Conservation (phyloP, 1,284 basidiomycete species). For the Trametes versicolor region DNA sequence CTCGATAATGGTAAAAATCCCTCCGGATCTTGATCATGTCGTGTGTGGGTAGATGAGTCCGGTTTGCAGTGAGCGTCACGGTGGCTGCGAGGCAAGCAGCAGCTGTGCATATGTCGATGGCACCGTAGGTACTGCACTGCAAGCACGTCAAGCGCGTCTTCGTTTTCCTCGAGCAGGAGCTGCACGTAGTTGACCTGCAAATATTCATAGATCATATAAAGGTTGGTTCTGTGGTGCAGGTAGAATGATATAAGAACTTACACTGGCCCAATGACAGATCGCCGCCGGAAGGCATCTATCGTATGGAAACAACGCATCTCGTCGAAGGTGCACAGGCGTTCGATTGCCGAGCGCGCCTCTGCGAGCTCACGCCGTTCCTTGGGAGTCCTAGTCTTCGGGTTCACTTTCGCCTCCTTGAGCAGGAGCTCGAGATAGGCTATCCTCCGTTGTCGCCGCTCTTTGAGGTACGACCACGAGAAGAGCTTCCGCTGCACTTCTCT, state of each 20-base stretch:
- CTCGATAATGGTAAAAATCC: neutral
- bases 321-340: neutral
- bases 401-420: neutral
- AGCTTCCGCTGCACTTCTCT: slow-evolving; percentile 12
- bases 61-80: neutral
- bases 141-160: slow-evolving; percentile 2
- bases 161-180: neutral
- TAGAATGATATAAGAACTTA: neutral
- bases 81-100: neutral
- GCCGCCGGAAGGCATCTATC: neutral
- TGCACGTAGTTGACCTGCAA: neutral
- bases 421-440: neutral
- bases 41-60: neutral
- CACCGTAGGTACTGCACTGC: neutral
- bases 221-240: neutral
- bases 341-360: neutral
- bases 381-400: neutral
- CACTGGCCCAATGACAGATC: neutral
- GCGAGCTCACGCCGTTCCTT: neutral
- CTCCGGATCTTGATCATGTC: slow-evolving; percentile 7
- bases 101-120: neutral
- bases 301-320: neutral
- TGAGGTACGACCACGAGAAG: neutral
- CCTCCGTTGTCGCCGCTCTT: neutral
- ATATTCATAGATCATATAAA: neutral